Conservation (phyloP, 163 green algal genomes). For the Chlamydomonas reinhardtii region DNA sequence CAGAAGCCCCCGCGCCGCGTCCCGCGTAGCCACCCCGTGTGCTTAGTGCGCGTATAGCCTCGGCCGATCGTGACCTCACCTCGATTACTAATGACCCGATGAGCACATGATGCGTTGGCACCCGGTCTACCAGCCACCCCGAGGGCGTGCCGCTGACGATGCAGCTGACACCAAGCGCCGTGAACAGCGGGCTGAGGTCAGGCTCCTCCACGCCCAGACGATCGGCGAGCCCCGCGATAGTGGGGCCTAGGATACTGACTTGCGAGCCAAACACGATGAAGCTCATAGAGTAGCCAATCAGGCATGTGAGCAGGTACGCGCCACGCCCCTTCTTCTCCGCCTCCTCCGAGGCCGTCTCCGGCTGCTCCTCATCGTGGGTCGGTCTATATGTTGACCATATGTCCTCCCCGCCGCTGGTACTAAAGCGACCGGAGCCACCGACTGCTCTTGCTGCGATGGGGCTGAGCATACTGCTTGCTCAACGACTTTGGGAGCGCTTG, state of each 20-base stretch:
- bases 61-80: too few relatives aligned
- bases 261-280: constrained; percentile 68
- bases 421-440: constrained; percentile 14
- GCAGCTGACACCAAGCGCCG: constrained; percentile 62
- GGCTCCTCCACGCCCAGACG: constrained; percentile 49
- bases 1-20: too few relatives aligned
- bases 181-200: constrained; percentile 62
- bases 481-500: not conserved
- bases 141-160: constrained; percentile 63
- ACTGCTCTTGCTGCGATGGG: constrained; percentile 19
- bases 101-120: constrained; percentile 63
- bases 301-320: constrained; percentile 47
- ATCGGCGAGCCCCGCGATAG: constrained; percentile 50
- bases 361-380: constrained; percentile 19
- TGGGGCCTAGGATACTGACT: constrained; percentile 63
- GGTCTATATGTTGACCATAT: not conserved
- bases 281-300: constrained; percentile 61
- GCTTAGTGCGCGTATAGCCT: too few relatives aligned
- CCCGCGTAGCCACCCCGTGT: too few relatives aligned
- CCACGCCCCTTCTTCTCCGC: not conserved
- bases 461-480: constrained; percentile 14
- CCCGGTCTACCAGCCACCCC: constrained; percentile 60
- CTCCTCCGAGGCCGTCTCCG: not conserved
- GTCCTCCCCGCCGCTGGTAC: constrained; percentile 2
- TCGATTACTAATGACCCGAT: constrained; percentile 55